Base-by-base conservation (phyloP, 257 asterid genomes). In the Scutellaria minor region DNA sequence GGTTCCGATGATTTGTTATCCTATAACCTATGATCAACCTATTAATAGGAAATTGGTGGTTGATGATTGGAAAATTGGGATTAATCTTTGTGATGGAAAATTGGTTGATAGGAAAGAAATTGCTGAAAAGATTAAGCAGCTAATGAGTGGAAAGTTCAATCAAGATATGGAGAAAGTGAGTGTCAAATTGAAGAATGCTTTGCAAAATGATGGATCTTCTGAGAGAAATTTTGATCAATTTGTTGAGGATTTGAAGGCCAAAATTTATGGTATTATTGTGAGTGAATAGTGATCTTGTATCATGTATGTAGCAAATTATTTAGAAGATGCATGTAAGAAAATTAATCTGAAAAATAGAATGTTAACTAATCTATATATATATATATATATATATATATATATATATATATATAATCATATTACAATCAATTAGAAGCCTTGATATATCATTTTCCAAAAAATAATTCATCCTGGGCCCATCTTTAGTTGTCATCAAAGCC, bases 1-100 rank as follows among this genome's bases (percentile, higher is more conserved):
- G 1, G 58, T 73, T 9, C 72, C 78, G 3, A 73, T 73, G 78
- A 53, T 73, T 24, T 73, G 78, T 11, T 73, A 64, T 18, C 78
- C 78, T 2, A 6, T 73, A 3, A 31, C 44, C 27, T 73, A 64
- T 10, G 78, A 73, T 14, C 78, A 73, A 9, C 68, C 78, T 6
- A 44, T 68, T 6, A 84, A 87, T 24, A 39, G 86, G 68, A 87
- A 84, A 44, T 37, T 83, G 18, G 81, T 83, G 52, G 84, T 81
- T 7, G 86, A 87, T 18, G 86, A 83, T 50, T 87, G 85, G 92
- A 81, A 75, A 71, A 61, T 79, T 65, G 88, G 89, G 50, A 45
- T 83, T 52, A 79, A 79, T 84, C 83, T 87, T 6, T 79, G 89
- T 72, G 88, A 83, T 40, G 82, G 75, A 3, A 15, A 12, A 39